phyloP scores from a whole-genome alignment of 116 monocot species.

The Dioscorea cayenensis region DNA sequence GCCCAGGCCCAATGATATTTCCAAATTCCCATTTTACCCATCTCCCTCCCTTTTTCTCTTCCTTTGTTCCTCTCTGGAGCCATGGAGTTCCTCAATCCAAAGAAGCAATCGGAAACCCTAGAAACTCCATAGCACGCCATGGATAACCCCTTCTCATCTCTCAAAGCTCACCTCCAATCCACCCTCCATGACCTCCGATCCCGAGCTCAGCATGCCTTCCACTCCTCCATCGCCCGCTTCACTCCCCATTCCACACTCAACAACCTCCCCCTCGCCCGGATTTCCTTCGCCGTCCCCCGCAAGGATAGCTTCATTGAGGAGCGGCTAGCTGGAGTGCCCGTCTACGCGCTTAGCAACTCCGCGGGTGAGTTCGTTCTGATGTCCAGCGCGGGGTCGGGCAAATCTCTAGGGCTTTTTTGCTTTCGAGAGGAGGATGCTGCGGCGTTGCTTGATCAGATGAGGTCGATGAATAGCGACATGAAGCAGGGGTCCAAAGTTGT shows the following conservation, averaged over 20 bases:
- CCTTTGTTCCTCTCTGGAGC: neutral
- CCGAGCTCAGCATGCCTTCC: conserved; percentile 7
- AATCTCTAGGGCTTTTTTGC: conserved; percentile 66
- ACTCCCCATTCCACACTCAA: conserved; percentile 16
- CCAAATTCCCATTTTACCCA: no score
- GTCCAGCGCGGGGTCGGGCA: conserved; percentile 39
- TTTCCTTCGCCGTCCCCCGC: conserved; percentile 12
- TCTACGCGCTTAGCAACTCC: conserved; percentile 71
- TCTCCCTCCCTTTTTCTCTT: no score
- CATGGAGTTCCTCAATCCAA: conserved; percentile 7
- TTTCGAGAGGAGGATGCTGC: conserved; percentile 78
- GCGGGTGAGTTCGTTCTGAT: conserved; percentile 80
- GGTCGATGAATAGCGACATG: conserved; percentile 36
- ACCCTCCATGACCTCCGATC: conserved; percentile 15
- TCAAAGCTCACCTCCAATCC: conserved; percentile 25
- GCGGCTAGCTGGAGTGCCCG: conserved; percentile 75
- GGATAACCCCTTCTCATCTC: conserved; percentile 16
- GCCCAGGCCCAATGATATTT: no score
- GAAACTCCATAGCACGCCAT: neutral
- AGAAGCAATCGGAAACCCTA: conserved; percentile 18
- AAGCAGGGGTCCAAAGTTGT: conserved; percentile 68
- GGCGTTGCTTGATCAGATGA: conserved; percentile 73
- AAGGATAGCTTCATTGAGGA: conserved; percentile 27
- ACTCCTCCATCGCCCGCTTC: conserved; percentile 4
- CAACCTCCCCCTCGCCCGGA: conserved; percentile 4